These are phyloP conservation scores for Tetraselmis chui DNA, from an alignment of 139 green algal genomes.

Conservation along the genomic window DNA sequence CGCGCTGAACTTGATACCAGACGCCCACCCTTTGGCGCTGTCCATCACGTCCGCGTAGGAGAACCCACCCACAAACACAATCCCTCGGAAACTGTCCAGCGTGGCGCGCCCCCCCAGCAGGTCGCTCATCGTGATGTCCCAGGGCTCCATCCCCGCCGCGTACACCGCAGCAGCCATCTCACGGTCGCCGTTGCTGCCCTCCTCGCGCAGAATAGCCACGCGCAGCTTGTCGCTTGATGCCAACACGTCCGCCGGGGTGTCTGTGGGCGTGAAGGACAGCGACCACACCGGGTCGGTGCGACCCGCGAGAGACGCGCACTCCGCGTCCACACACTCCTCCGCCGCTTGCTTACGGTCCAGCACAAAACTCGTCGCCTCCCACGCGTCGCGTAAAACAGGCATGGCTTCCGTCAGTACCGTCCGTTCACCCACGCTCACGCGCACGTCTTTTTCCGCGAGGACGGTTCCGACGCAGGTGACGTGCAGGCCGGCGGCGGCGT, in stretches of 20 bases:
- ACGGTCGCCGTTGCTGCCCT: conserved; percentile 94
- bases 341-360: conserved; percentile 80
- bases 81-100: conserved; percentile 77
- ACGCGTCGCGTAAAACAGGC: conserved; percentile 68
- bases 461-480: conserved; percentile 56
- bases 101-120: conserved; percentile 66
- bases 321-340: conserved; percentile 71
- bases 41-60: conserved; percentile 96
- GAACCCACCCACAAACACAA: conserved; percentile 87
- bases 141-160: conserved; percentile 85
- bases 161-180: conserved; percentile 92
- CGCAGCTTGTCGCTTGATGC: conserved; percentile 47
- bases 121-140: conserved; percentile 96
- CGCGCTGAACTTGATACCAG: conserved; percentile 89
- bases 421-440: conserved; percentile 54
- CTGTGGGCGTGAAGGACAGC: conserved; percentile 71
- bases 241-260: conserved; percentile 61
- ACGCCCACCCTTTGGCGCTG: conserved; percentile 94
- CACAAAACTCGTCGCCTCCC: conserved; percentile 91
- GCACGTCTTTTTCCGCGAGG: conserved; percentile 12
- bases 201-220: conserved; percentile 91
- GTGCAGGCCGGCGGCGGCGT: conserved; percentile 58
- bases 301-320: conserved; percentile 52
- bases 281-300: conserved; percentile 66
- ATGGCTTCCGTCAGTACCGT: conserved; percentile 33